Conservation (phyloP, 2,329 filamentous ascomycete genomes). For the Hortaea sp. region DNA sequence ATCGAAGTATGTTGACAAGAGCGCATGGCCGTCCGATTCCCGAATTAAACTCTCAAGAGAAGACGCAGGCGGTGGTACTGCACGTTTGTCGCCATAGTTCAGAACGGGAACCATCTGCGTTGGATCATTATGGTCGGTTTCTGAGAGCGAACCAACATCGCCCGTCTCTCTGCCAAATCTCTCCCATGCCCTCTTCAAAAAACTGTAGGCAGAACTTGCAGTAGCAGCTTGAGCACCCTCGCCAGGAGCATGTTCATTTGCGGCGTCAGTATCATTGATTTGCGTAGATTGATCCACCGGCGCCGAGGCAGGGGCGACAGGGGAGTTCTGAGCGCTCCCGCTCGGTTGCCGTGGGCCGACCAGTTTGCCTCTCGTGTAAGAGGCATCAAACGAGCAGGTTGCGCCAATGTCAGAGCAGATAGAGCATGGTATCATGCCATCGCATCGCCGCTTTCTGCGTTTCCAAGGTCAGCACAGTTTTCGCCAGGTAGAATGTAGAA, state of each 20-base stretch:
- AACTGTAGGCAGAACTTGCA: constrained; percentile 23
- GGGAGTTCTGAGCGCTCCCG: neutral
- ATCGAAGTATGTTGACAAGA: constrained; percentile 34
- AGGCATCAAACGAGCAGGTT: constrained; percentile 40
- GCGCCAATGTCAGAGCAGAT: constrained; percentile 24
- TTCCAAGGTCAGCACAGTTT: constrained; percentile 20
- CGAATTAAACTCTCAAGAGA: neutral
- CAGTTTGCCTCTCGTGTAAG: constrained; percentile 35
- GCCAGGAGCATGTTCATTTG: neutral
- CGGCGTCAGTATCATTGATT: constrained; percentile 3
- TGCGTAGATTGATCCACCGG: neutral
- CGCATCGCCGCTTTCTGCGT: constrained; percentile 33
- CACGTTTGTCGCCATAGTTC: constrained; percentile 40
- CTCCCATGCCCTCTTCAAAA: constrained; percentile 42
- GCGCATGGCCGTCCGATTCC: constrained; percentile 24
- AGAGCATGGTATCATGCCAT: constrained; percentile 30
- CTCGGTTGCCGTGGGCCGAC: constrained; percentile 25
- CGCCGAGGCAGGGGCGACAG: neutral
- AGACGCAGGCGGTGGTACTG: constrained; percentile 28
- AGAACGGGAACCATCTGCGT: constrained; percentile 38
- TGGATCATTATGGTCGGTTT: constrained; percentile 13
- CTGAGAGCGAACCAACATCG: neutral
- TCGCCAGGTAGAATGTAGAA: neutral
- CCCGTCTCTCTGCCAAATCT: constrained; percentile 32
- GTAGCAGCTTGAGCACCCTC: constrained; percentile 16